Evolutionary conservation across 805 yeast genomes (phyloP).

Genomic region (Pichia manshurica): DNA sequence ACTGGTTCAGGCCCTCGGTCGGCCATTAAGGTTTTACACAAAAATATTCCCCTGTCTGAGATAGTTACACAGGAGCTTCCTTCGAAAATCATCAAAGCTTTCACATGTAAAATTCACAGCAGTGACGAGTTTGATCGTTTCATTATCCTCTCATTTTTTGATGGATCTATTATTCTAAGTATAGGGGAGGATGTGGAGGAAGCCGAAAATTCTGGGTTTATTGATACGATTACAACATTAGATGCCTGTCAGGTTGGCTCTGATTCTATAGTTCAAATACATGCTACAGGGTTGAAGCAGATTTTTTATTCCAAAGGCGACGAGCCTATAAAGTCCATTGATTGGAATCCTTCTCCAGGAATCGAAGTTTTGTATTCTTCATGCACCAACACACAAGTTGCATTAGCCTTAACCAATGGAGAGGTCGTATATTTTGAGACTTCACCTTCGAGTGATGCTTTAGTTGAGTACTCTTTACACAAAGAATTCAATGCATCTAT

Average conservation of each 20-base stretch:
- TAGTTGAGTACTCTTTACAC: slow-evolving; percentile 65
- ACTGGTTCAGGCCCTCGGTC: slow-evolving; percentile 43
- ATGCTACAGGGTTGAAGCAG: slow-evolving; percentile 63
- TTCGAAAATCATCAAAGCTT: slow-evolving; percentile 51
- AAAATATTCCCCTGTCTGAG: slow-evolving; percentile 56
- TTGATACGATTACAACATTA: slow-evolving; percentile 52
- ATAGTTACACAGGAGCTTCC: slow-evolving; percentile 78
- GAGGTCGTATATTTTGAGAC: slow-evolving; percentile 81
- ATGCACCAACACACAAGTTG: slow-evolving; percentile 62
- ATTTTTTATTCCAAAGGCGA: slow-evolving; percentile 32
- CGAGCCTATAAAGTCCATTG: slow-evolving; percentile 32
- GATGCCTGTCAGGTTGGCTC: slow-evolving; percentile 64
- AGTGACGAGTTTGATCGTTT: slow-evolving; percentile 51
- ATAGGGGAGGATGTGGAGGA: slow-evolving; percentile 80
- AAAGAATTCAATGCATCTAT: slow-evolving; percentile 49
- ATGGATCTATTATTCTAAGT: slow-evolving; percentile 65
- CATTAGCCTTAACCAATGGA: slow-evolving; percentile 62
- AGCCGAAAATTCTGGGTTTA: slow-evolving; percentile 54
- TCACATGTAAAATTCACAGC: slow-evolving; percentile 49
- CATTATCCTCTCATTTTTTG: slow-evolving; percentile 58
- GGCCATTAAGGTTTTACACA: slow-evolving; percentile 40
- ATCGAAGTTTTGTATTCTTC: slow-evolving; percentile 54
- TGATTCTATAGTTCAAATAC: slow-evolving; percentile 64
- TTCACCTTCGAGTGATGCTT: slow-evolving; percentile 46
- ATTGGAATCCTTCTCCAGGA: slow-evolving; percentile 85